phyloP scores from a whole-genome alignment of 2,329 filamentous ascomycete genomes.

The Fusarium pininemorale region DNA sequence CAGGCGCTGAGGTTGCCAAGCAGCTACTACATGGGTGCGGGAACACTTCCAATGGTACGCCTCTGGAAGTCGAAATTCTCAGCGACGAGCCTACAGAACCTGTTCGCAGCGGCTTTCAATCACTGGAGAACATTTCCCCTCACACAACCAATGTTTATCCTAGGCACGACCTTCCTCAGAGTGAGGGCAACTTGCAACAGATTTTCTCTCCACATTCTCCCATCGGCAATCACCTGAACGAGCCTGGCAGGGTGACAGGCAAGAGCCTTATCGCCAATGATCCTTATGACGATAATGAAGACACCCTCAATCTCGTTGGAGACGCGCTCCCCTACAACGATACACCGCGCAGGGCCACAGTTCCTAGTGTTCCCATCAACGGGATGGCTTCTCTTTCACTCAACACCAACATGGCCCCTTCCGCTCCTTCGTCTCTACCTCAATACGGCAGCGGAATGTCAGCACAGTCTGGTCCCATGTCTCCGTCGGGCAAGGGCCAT shows the following conservation, averaged over 20 bases:
- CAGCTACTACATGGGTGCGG: constrained; percentile 65
- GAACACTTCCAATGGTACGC: constrained; percentile 50
- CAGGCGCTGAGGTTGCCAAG: constrained; percentile 66
- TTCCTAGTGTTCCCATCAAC: constrained; percentile 74
- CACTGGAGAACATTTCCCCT: constrained; percentile 69
- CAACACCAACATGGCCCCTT: constrained; percentile 64
- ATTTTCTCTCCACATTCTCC: constrained; percentile 79
- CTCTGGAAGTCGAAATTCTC: constrained; percentile 62
- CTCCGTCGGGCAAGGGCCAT: constrained; percentile 1
- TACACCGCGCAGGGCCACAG: constrained; percentile 70
- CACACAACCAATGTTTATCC: constrained; percentile 63
- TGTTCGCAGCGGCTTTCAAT: constrained; percentile 69
- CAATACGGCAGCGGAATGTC: constrained; percentile 54
- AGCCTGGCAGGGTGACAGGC: constrained; percentile 67
- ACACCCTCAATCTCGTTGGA: constrained; percentile 74
- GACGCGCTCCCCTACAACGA: constrained; percentile 72
- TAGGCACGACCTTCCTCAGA: constrained; percentile 67
- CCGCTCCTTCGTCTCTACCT: constrained; percentile 62
- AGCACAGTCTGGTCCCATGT: constrained; percentile 45
- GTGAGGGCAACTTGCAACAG: constrained; percentile 64
- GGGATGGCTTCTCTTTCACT: constrained; percentile 77
- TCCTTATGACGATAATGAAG: constrained; percentile 66
- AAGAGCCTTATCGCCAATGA: constrained; percentile 79
- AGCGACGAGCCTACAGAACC: constrained; percentile 45
- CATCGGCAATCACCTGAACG: constrained; percentile 74